Conservation (phyloP, 441 rosid genomes). For the Adansonia gregorii region DNA sequence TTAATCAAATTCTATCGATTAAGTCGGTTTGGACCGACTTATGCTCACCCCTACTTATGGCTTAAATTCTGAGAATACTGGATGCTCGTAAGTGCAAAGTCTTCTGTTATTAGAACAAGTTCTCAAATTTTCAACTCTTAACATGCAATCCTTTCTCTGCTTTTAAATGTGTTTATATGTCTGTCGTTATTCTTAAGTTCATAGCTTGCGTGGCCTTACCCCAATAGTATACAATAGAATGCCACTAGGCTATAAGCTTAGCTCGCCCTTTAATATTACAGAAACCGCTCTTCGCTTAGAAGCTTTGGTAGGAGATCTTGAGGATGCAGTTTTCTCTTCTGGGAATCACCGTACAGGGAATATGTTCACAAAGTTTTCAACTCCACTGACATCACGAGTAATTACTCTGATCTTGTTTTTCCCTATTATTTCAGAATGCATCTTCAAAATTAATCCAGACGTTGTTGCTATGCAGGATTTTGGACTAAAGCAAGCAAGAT, state of each 20-base stretch:
- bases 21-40: no score
- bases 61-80: not conserved
- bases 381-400: slow-evolving; percentile 38
- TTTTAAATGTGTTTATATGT: not conserved
- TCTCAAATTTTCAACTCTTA: not conserved
- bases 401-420: slow-evolving; percentile 23
- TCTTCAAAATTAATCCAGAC: slow-evolving; percentile 11
- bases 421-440: slow-evolving; percentile 21
- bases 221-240: not conserved
- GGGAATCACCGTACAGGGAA: slow-evolving; percentile 38
- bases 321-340: slow-evolving; percentile 64
- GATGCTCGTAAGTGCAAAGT: not conserved
- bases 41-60: not conserved
- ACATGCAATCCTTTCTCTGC: not conserved
- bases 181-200: not conserved
- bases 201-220: slow-evolving; percentile 4
- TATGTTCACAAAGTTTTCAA: slow-evolving; percentile 46
- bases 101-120: not conserved
- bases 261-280: slow-evolving; percentile 37
- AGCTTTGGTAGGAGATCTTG: slow-evolving; percentile 83
- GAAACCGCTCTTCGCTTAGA: slow-evolving; percentile 69
- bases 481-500: slow-evolving; percentile 53
- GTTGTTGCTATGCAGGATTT: slow-evolving; percentile 52
- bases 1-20: no score
- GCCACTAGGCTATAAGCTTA: slow-evolving; percentile 20